These are phyloP conservation scores for Aegilops longissima DNA, from an alignment of 176 grass and related monocot species.

Conservation along the genomic window DNA sequence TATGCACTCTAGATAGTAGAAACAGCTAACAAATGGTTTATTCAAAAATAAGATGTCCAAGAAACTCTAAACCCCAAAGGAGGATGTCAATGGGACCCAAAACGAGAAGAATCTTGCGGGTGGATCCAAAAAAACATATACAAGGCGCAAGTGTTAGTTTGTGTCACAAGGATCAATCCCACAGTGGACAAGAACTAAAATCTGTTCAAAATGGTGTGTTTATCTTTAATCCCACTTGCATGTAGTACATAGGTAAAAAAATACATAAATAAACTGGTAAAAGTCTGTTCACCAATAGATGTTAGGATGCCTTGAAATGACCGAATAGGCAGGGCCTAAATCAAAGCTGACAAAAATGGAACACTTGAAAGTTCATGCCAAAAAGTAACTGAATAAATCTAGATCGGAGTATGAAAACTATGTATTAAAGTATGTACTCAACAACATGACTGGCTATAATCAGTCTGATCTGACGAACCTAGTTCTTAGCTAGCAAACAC, in stretches of 20 bases:
- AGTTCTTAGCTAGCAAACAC: neutral
- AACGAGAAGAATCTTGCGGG: neutral
- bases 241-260: too few species aligned
- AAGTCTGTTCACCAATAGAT: neutral
- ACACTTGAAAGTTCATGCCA: neutral
- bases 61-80: neutral
- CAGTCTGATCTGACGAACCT: neutral
- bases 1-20: neutral
- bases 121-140: neutral
- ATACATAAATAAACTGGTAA: neutral
- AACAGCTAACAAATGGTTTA: neutral
- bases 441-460: neutral
- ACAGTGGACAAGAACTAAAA: neutral
- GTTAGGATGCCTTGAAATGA: neutral
- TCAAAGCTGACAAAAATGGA: neutral
- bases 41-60: neutral
- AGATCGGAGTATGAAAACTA: neutral
- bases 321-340: neutral
- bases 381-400: neutral
- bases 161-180: neutral
- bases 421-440: neutral
- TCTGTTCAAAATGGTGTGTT: neutral
- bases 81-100: neutral
- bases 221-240: neutral
- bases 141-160: neutral